These are phyloP conservation scores for Chaetomiaceae sp. DNA, from an alignment of 2,329 filamentous ascomycete species.

Conservation along the genomic window DNA sequence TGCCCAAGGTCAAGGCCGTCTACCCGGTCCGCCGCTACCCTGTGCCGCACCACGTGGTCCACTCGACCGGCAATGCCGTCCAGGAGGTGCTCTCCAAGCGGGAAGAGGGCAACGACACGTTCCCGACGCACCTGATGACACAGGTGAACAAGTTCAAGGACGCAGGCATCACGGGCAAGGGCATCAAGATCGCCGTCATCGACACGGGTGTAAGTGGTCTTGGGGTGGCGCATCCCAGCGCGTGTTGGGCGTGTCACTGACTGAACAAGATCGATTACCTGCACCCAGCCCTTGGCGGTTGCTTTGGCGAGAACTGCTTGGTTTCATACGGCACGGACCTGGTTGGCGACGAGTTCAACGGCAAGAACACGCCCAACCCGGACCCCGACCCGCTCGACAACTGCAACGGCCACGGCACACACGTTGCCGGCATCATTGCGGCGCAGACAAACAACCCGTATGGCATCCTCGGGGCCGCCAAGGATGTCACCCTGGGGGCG, in stretches of 20 bases:
- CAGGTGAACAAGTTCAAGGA: constrained; percentile 51
- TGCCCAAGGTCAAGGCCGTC: constrained; percentile 45
- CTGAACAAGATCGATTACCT: constrained; percentile 51
- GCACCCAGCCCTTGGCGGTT: constrained; percentile 60
- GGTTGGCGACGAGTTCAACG: constrained; percentile 50
- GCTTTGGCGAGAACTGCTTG: constrained; percentile 56
- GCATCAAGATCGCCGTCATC: constrained; percentile 50
- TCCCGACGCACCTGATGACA: constrained; percentile 52
- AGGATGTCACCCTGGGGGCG: constrained; percentile 51
- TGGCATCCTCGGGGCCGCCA: constrained; percentile 55
- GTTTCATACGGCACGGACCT: constrained; percentile 55
- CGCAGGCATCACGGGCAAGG: constrained; percentile 45
- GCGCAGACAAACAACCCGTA: constrained; percentile 51
- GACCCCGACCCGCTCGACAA: constrained; percentile 51
- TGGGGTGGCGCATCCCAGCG: not conserved
- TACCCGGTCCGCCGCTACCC: constrained; percentile 46
- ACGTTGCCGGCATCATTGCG: constrained; percentile 59
- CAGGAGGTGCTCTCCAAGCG: constrained; percentile 31
- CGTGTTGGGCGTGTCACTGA: constrained; percentile 16
- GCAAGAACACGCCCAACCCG: constrained; percentile 37
- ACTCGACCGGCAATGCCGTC: constrained; percentile 38
- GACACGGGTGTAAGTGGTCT: constrained; percentile 47
- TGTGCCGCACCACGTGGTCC: constrained; percentile 42
- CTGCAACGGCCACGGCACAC: constrained; percentile 56
- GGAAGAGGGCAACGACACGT: constrained; percentile 36